phyloP scores from a whole-genome alignment of 2,329 filamentous ascomycete species.

The Davidsoniella eucalypti region DNA sequence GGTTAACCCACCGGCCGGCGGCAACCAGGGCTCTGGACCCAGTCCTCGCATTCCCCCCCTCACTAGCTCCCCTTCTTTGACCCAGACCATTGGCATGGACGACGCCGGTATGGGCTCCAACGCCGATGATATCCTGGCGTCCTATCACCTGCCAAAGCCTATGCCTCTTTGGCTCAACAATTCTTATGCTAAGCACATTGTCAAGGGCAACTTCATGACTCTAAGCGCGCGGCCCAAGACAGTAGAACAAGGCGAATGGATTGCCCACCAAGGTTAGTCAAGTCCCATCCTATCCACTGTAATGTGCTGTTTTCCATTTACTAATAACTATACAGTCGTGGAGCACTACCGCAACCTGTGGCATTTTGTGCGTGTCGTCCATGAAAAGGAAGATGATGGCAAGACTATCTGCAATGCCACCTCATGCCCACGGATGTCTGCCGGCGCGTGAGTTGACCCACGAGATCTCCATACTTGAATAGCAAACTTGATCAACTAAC shows the following conservation, averaged over 20 bases:
- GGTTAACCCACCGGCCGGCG: slow-evolving; percentile 3
- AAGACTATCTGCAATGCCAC: slow-evolving; percentile 67
- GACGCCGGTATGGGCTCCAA: slow-evolving; percentile 33
- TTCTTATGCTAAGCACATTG: slow-evolving; percentile 66
- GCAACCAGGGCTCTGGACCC: slow-evolving; percentile 6
- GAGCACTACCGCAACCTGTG: slow-evolving; percentile 83
- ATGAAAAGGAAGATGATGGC: slow-evolving; percentile 68
- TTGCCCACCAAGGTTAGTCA: slow-evolving; percentile 72
- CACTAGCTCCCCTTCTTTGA: slow-evolving; percentile 45
- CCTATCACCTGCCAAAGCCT: slow-evolving; percentile 48
- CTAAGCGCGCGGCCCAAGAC: slow-evolving; percentile 83
- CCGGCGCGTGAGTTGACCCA: slow-evolving; percentile 58
- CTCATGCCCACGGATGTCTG: slow-evolving; percentile 83
- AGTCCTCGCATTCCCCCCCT: slow-evolving; percentile 38
- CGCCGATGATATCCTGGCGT: slow-evolving; percentile 38
- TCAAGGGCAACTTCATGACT: slow-evolving; percentile 96
- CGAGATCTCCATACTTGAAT: no score
- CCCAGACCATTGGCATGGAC: slow-evolving; percentile 53
- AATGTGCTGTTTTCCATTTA: no score
- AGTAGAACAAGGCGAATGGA: slow-evolving; percentile 87
- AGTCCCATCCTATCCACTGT: no score
- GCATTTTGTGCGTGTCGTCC: slow-evolving; percentile 76
- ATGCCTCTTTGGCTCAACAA: slow-evolving; percentile 61
- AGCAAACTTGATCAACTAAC: neutral
- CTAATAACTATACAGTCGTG: slow-evolving; percentile 42